Evolutionary conservation across 2,329 filamentous ascomycete genomes (phyloP).

Genomic region (Sphaerulina populicola): DNA sequence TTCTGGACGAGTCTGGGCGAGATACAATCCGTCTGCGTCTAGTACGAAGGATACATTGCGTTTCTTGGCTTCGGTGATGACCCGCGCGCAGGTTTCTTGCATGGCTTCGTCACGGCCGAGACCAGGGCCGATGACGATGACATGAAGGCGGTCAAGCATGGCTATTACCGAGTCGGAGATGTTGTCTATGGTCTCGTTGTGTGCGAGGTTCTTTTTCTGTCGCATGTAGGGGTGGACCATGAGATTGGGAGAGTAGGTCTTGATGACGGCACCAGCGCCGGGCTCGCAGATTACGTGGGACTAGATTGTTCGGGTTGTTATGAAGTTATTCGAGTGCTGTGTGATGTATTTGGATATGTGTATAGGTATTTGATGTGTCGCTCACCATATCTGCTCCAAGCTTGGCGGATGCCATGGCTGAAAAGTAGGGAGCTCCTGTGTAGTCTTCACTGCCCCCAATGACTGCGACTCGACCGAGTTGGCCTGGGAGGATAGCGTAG

Average conservation of each 20-base stretch:
- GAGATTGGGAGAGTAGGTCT: conserved; percentile 93
- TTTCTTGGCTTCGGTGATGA: conserved; percentile 70
- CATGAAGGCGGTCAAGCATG: conserved; percentile 80
- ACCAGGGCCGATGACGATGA: conserved; percentile 85
- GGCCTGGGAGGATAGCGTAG: conserved; percentile 49
- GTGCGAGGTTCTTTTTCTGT: conserved; percentile 54
- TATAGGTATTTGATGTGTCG: not conserved
- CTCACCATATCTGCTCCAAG: conserved; percentile 85
- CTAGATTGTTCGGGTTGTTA: conserved; percentile 41
- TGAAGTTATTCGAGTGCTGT: not conserved
- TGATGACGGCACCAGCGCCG: conserved; percentile 75
- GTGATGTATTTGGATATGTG: not conserved
- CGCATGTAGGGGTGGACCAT: conserved; percentile 98
- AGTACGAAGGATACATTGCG: conserved; percentile 70
- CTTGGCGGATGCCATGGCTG: conserved; percentile 87
- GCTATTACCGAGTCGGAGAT: conserved; percentile 63
- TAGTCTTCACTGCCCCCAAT: conserved; percentile 95
- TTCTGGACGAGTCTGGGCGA: conserved; percentile 67
- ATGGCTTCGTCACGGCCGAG: conserved; percentile 84
- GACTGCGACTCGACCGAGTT: conserved; percentile 83
- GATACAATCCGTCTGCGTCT: conserved; percentile 77
- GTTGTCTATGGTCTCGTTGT: conserved; percentile 50
- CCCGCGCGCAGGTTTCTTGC: conserved; percentile 71
- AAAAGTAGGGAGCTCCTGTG: conserved; percentile 95
- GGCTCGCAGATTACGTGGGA: conserved; percentile 94